Conservation (phyloP, 2,329 filamentous ascomycete genomes). For the Ploettnerulaceae sp. region DNA sequence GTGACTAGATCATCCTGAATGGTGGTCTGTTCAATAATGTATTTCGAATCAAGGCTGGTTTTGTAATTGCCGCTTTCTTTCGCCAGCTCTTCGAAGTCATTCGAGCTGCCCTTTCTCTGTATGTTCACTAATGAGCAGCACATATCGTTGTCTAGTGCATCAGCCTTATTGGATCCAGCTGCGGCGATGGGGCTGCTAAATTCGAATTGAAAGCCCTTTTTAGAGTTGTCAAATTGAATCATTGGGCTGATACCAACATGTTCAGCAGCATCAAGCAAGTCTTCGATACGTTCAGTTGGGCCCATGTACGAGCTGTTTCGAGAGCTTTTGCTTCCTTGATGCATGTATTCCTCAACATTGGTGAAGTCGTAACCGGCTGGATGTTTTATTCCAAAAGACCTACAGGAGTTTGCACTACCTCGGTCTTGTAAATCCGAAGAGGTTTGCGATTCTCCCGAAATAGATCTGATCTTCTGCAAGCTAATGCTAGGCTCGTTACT, state of each 20-base stretch:
- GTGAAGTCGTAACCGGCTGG: background rate
- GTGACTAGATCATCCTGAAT: background rate
- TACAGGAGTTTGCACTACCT: background rate
- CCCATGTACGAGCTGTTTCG: too few relatives aligned
- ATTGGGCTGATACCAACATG: background rate
- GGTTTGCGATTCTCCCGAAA: background rate
- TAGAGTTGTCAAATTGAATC: background rate
- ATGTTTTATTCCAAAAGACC: background rate
- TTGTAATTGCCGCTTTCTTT: too few relatives aligned
- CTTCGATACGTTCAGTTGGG: background rate
- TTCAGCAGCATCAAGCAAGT: background rate
- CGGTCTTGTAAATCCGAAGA: background rate
- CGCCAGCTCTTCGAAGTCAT: too few relatives aligned
- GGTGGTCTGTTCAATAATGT: background rate
- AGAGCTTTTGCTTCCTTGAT: background rate
- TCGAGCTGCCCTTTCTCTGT: too few relatives aligned
- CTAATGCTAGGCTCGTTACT: background rate
- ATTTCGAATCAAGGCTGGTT: background rate
- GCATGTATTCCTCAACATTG: background rate
- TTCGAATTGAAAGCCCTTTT: background rate
- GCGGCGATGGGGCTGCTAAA: background rate
- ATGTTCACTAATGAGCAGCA: background rate
- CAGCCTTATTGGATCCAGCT: background rate
- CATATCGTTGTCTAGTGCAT: background rate
- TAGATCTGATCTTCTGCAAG: background rate